These are phyloP conservation scores for Curvularia lunata DNA, from an alignment of 2,329 filamentous ascomycete species.

Conservation along the genomic window DNA sequence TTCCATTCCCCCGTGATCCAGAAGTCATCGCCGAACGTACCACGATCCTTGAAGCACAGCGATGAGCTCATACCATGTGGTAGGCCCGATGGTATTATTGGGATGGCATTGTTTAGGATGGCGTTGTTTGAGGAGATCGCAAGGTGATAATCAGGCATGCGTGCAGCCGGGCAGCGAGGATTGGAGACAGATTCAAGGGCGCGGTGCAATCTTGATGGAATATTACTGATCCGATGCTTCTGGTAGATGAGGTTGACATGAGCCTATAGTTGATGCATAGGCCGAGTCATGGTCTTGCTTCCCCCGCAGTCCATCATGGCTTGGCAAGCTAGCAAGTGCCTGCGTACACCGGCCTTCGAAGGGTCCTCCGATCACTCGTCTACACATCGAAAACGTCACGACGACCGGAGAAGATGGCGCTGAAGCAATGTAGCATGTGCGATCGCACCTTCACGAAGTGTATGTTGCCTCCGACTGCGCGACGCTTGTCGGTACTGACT, in stretches of 20 bases:
- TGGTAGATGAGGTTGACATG: constrained; percentile 40
- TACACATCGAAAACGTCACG: constrained; percentile 14
- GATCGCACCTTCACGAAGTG: constrained; percentile 61
- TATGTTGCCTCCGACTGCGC: constrained; percentile 4
- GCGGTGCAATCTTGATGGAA: constrained; percentile 32
- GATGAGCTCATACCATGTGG: constrained; percentile 7
- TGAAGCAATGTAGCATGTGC: constrained; percentile 54
- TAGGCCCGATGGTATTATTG: background rate
- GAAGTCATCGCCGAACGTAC: background rate
- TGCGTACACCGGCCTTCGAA: constrained; percentile 24
- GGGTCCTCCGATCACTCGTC: constrained; percentile 24
- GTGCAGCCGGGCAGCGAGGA: constrained; percentile 10
- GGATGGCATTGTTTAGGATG: background rate
- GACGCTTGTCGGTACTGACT: constrained; percentile 11
- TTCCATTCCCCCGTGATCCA: background rate
- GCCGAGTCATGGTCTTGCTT: constrained; percentile 40
- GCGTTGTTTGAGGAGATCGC: no score
- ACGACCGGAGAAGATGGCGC: constrained; percentile 36
- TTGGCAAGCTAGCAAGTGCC: constrained; percentile 24
- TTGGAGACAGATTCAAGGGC: constrained; percentile 18
- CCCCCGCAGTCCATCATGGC: constrained; percentile 37
- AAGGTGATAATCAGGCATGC: background rate
- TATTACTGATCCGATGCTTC: constrained; percentile 33
- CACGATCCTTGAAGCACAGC: background rate
- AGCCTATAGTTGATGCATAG: constrained; percentile 31